Evolutionary conservation across 1,284 basidiomycete genomes (phyloP), one percentile per base, ranked within the genome.

Genomic region (Ustilago sp.): DNA sequence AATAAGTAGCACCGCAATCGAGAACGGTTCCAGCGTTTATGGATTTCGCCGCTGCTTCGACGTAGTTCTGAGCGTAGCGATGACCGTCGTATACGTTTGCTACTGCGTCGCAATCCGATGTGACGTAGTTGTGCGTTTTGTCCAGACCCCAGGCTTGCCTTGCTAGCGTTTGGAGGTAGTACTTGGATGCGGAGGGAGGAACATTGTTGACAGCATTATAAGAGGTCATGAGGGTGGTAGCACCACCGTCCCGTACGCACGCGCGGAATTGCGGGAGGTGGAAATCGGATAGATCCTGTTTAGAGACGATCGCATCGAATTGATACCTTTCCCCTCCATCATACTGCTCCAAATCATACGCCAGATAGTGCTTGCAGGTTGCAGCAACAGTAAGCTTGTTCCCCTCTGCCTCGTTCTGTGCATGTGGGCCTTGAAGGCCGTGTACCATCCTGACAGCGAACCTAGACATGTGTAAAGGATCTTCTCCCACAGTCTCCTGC

Each of bases 261-360:
- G 68, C 68, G 1, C 68, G 52, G 68, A 70, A 70, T 35, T 70
- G 68, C 3, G 68, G 68, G 23, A 70, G 52, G 31, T 52, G 57
- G 35, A 70, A 70, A n/a, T 70, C 68, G 23, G 62, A 53, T 4
- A 70, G 59, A 50, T 70, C 68, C 58, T 70, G 68, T n/a, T 60
- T 70, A 34, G 57, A 59, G 8, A 70, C 68, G 41, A 65, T n/a
- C 7, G 68, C 62, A 28, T 70, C 36, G 35, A 65, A 70, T 48
- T 70, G 68, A 34, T 70, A 70, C 28, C 68, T 35, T 47, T 70
- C 68, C 1, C 64, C 68, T 5, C 68, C 63, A 8, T 41, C 50
- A 6, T 8, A 70, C 19, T 56, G n/a, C 35, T 65, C 68, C 23
- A 70, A 1, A 19, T 70, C 68, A 54, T 70, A 70, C 0, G 68